Evolutionary conservation across 306 rosid genomes (phyloP), one percentile per base, ranked within the genome.

Genomic region (Castanea crenata): DNA sequence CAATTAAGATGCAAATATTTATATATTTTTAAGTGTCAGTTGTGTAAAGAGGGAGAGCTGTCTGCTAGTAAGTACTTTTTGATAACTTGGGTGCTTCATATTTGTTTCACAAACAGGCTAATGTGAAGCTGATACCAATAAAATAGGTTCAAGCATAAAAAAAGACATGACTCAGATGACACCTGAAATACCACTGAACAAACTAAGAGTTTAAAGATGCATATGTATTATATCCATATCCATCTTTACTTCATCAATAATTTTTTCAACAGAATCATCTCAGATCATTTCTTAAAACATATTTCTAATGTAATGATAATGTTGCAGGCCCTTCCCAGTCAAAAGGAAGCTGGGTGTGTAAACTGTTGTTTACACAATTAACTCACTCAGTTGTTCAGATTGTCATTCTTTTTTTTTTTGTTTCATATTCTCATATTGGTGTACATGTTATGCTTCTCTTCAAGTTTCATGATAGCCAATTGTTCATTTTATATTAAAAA

Each of bases 251-350:
- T 15, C 27, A 25, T 25, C 1, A 14, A 63, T 27, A 38, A 63
- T 29, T 27, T 19, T 27, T 27, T 5, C 18, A 11, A 55, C 8
- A 61, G 38, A 63, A 25, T 27, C 9, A 63, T 29, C 69, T 29
- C 21, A 29, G 11, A 27, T 29, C 4, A 23, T 64, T 15, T 64
- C 34, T 57, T 1, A 25, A 8, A 61, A 61, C 31, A 63, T 20
- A 13, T 4, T 14, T 29, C 69, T 27, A 9, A 63, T 11, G 69
- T 63, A 29, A 56, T 29, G 73, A 83, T 31, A 79, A 27, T 31
- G 58, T 23, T 64, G 54, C 41, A 56, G 44, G 68, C 15, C 83
- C 69, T 79, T 76, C 55, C 77, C 73, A 69, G 79, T 41, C 65
- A 38, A 86, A 74, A 61, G 59, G 71, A 75, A 79, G 81, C 70